Base-by-base conservation (phyloP, 495 filamentous ascomycete genomes). In the Aspergillus avenaceus region DNA sequence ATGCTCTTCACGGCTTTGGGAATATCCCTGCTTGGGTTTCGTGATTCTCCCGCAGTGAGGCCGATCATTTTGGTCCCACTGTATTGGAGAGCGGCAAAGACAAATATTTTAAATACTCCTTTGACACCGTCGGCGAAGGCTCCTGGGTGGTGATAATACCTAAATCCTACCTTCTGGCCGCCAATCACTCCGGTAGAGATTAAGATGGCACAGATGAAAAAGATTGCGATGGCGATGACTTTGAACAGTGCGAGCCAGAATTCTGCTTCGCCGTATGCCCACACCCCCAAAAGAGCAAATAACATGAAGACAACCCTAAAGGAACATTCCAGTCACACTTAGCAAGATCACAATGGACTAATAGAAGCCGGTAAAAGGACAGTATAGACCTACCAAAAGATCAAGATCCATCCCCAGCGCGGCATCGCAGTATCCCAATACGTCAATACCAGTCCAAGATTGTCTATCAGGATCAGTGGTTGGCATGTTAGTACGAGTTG, bases 1-100 rank as follows among this genome's bases (percentile, higher is more conserved):
- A 90, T 87, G 49, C 89, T 83, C 49, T 83, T 85, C n/a, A 84
- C 84, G 24, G 90, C 90, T 61, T 81, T 79, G 44, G 90, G 90
- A 48, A 95, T 84, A 23, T 85, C 83, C 53, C 80, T 81, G 48
- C 82, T 74, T 0, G 90, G 90, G 63, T 91, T 88, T n/a, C 77
- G 77, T 11, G 88, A 84, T 66, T 96, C 90, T 53, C 88, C 88
- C 31, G 87, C 90, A 0, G 90, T 86, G 24, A 95, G 81, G 50
- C 83, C 86, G 41, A 89, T 81, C 49, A 84, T 77, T 66, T 93
- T 64, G 28, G 64, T 62, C 21, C 63, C 65, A 32, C 65, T 64
- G 24, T 59, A 69, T n/a, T n/a, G n/a, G n/a, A n/a, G n/a, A n/a
- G n/a, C n/a, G n/a, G n/a, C n/a, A n/a, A n/a, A n/a, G n/a, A n/a